Evolutionary conservation across 2,329 filamentous ascomycete genomes (phyloP).

Genomic region (Hortaea sp.): DNA sequence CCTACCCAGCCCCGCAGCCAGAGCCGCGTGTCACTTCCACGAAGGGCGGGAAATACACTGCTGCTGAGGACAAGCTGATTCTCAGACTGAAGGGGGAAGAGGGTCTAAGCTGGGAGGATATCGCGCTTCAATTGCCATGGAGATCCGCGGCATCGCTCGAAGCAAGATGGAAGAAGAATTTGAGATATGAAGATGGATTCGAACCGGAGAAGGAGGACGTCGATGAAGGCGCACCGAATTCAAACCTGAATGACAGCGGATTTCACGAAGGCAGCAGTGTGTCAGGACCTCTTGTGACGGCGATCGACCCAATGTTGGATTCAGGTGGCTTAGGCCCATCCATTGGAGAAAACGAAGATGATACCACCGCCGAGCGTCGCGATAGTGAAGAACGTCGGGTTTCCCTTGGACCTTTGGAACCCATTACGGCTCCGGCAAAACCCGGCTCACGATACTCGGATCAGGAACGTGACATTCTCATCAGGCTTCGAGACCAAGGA

Average conservation of each 20-base stretch:
- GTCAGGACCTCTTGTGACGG: no score
- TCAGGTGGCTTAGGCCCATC: no score
- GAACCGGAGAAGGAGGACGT: not conserved
- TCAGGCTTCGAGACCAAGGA: constrained; percentile 29
- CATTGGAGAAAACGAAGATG: no score
- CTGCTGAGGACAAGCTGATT: constrained; percentile 17
- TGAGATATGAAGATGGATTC: not conserved
- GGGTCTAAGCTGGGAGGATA: constrained; percentile 21
- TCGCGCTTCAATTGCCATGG: constrained; percentile 11
- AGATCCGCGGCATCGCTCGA: not conserved
- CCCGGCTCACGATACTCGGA: constrained; percentile 5
- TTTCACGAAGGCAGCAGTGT: no score
- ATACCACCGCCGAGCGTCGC: no score
- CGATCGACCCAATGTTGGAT: no score
- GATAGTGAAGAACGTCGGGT: no score
- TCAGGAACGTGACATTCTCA: constrained; percentile 22
- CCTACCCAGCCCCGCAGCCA: not conserved
- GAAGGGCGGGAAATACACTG: not conserved
- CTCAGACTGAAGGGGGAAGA: constrained; percentile 25
- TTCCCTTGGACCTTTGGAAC: not conserved
- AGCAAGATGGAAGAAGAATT: not conserved
- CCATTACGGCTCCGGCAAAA: not conserved
- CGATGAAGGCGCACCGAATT: not conserved
- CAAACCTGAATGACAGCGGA: no score
- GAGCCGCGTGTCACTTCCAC: not conserved